phyloP scores from a whole-genome alignment of 106 monocot species.

The Chionographis japonica region DNA sequence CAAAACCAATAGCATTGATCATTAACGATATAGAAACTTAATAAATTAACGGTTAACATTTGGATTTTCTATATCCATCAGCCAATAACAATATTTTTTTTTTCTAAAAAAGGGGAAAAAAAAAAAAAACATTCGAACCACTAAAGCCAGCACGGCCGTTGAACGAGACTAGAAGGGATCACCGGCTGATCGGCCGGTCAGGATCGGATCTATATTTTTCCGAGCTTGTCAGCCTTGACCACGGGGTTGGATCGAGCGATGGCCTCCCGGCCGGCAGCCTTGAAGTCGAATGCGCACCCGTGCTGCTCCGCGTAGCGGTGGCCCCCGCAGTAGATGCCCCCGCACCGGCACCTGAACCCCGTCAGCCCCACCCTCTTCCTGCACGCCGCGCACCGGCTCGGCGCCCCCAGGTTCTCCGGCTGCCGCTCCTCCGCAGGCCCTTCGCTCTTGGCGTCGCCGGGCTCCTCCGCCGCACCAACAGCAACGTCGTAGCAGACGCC shows the following conservation, averaged over 20 bases:
- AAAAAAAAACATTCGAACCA: too few species aligned
- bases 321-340: slow-evolving; percentile 20
- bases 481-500: too few species aligned
- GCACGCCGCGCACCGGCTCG: slow-evolving; percentile 30
- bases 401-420: neutral
- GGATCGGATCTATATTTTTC: slow-evolving; percentile 17
- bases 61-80: too few species aligned
- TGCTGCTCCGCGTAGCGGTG: slow-evolving; percentile 34
- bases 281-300: slow-evolving; percentile 43
- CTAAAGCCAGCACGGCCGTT: too few species aligned
- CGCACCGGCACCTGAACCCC: slow-evolving; percentile 28
- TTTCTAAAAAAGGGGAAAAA: too few species aligned
- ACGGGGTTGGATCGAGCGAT: slow-evolving; percentile 41
- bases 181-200: neutral
- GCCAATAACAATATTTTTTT: too few species aligned
- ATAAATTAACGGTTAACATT: too few species aligned
- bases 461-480: too few species aligned
- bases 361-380: slow-evolving; percentile 25
- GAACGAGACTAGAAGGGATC: too few species aligned
- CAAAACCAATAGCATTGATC: too few species aligned
- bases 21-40: too few species aligned
- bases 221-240: slow-evolving; percentile 32
- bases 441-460: neutral
- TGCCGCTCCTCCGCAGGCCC: neutral
- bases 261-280: slow-evolving; percentile 36